These are phyloP conservation scores for Neoboletus magnificus DNA, from an alignment of 768 basidiomycete genomes.

Conservation along the genomic window DNA sequence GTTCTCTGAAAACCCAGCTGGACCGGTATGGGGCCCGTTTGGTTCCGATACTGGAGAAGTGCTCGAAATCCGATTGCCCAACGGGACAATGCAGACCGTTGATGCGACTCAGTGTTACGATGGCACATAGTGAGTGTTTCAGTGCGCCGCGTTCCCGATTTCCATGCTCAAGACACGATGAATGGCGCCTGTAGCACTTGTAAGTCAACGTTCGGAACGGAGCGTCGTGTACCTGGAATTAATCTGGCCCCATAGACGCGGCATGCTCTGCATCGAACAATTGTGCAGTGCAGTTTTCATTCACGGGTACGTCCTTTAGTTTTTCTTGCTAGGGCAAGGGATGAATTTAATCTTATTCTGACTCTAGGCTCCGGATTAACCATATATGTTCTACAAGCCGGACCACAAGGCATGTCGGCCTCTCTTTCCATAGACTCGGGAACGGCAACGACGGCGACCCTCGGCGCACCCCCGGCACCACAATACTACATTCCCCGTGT, in stretches of 20 bases:
- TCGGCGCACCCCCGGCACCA: slow-evolving; percentile 20
- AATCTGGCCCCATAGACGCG: slow-evolving; percentile 14
- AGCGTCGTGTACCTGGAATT: background rate
- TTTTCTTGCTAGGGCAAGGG: background rate
- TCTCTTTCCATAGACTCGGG: slow-evolving; percentile 26
- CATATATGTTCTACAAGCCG: slow-evolving; percentile 29
- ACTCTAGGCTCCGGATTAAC: slow-evolving; percentile 26
- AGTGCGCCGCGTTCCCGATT: background rate
- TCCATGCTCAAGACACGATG: slow-evolving; percentile 1
- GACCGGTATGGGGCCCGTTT: slow-evolving; percentile 27
- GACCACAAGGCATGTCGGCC: slow-evolving; percentile 26
- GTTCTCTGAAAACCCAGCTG: slow-evolving; percentile 27
- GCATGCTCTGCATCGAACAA: slow-evolving; percentile 22
- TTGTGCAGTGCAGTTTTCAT: slow-evolving; percentile 25
- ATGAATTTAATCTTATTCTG: background rate
- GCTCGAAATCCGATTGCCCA: slow-evolving; percentile 20
- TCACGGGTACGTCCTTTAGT: slow-evolving; percentile 14
- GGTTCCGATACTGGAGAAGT: slow-evolving; percentile 20
- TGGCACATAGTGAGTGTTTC: slow-evolving; percentile 24
- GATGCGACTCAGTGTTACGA: slow-evolving; percentile 23
- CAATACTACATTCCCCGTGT: slow-evolving; percentile 25
- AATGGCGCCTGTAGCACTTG: slow-evolving; percentile 18
- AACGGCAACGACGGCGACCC: slow-evolving; percentile 19
- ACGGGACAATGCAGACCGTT: slow-evolving; percentile 25
- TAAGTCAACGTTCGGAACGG: slow-evolving; percentile 4